phyloP scores from a whole-genome alignment of 2,329 filamentous ascomycete genomes.

The Trichocomaceae sp. region DNA sequence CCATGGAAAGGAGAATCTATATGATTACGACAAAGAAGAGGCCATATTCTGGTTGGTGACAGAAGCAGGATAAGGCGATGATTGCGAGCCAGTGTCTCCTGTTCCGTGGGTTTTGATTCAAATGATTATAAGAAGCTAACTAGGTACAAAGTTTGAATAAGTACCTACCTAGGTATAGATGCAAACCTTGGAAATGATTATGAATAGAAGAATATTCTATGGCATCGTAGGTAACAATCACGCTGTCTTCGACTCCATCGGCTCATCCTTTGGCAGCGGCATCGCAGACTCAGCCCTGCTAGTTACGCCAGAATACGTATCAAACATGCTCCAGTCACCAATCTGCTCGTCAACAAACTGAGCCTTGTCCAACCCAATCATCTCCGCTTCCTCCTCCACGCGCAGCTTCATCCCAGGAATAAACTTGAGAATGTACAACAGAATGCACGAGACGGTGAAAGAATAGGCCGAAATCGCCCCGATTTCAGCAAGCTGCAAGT shows the following conservation, averaged over 20 bases:
- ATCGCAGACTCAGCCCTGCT: constrained; percentile 1
- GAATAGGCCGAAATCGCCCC: constrained; percentile 48
- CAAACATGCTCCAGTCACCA: constrained; percentile 43
- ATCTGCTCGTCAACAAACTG: constrained; percentile 55
- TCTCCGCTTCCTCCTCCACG: constrained; percentile 50
- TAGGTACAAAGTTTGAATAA: too few relatives aligned
- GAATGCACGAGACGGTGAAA: constrained; percentile 47
- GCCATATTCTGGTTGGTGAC: too few relatives aligned
- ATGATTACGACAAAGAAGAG: too few relatives aligned
- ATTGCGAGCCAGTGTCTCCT: too few relatives aligned
- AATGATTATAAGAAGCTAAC: too few relatives aligned
- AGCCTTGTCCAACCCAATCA: constrained; percentile 49
- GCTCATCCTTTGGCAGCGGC: constrained; percentile 3
- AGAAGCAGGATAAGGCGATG: too few relatives aligned
- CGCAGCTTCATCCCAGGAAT: constrained; percentile 50
- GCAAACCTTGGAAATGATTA: too few relatives aligned
- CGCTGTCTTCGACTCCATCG: constrained; percentile 1
- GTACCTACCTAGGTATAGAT: too few relatives aligned
- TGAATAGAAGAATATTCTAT: too few relatives aligned
- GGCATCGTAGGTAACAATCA: background rate
- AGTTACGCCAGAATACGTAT: constrained; percentile 13
- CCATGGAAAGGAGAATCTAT: too few relatives aligned
- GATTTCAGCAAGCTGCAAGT: constrained; percentile 52
- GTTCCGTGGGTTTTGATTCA: too few relatives aligned
- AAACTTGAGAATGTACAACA: constrained; percentile 49